These are phyloP conservation scores for Epichloe amarillans DNA, from an alignment of 2,329 filamentous ascomycete genomes.

Conservation along the genomic window DNA sequence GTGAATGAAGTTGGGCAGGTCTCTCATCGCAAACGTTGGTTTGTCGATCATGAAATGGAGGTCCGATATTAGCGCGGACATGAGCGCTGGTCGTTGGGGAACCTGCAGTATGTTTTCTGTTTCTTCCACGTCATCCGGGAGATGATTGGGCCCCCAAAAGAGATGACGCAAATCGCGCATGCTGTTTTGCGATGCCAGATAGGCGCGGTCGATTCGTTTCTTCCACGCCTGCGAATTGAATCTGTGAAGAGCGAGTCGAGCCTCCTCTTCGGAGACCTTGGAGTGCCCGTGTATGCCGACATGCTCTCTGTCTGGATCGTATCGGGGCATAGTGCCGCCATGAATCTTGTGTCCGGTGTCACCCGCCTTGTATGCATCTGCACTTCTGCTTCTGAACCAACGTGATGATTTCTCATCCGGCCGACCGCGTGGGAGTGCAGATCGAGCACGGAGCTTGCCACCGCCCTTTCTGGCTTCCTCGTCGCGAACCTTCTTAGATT, in stretches of 20 bases:
- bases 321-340: constrained; percentile 41
- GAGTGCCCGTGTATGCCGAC: constrained; percentile 55
- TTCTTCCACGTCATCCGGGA: constrained; percentile 71
- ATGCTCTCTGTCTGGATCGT: constrained; percentile 63
- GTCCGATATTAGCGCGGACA: constrained; percentile 71
- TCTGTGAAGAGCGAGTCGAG: constrained; percentile 58
- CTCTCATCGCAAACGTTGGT: constrained; percentile 72
- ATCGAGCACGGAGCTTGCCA: constrained; percentile 41
- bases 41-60: constrained; percentile 80
- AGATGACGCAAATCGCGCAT: constrained; percentile 66
- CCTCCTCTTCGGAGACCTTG: constrained; percentile 63
- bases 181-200: constrained; percentile 54
- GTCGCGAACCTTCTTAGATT: constrained; percentile 71
- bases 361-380: constrained; percentile 27
- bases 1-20: constrained; percentile 75
- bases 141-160: constrained; percentile 66
- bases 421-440: constrained; percentile 29
- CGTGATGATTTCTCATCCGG: constrained; percentile 17
- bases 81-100: constrained; percentile 70
- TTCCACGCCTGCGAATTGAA: constrained; percentile 91
- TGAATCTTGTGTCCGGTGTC: constrained; percentile 18
- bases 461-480: constrained; percentile 46
- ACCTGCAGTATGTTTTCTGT: constrained; percentile 76
- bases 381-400: constrained; percentile 41
- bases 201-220: constrained; percentile 68